Percentiles rank a stretch among this genome's conserved stretches.
Evolutionary conservation across 805 yeast species (phyloP).

Genomic region (Candida xiaguanensis): DNA sequence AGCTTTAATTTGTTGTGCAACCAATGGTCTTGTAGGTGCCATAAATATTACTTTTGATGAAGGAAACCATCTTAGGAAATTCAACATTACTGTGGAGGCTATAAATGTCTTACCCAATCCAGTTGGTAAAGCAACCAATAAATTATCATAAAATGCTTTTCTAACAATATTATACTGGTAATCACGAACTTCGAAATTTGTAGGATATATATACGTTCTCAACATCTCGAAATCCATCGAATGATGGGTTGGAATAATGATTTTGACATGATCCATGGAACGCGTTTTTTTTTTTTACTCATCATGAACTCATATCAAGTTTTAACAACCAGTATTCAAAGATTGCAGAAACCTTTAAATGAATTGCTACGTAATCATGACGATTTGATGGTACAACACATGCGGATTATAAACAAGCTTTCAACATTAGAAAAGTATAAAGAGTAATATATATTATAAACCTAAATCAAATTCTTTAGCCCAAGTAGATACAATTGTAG

Average conservation of each 20-base stretch:
- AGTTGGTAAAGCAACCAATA: conserved; percentile 90
- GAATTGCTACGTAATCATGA: conserved; percentile 26
- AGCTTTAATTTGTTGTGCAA: conserved; percentile 93
- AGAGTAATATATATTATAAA: neutral
- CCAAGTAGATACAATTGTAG: conserved; percentile 86
- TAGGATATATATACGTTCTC: conserved; percentile 69
- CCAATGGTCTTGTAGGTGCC: conserved; percentile 97
- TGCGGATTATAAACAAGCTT: conserved; percentile 22
- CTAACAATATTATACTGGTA: conserved; percentile 82
- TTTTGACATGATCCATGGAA: neutral
- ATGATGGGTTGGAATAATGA: conserved; percentile 22
- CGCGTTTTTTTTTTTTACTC: neutral
- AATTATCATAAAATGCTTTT: conserved; percentile 66
- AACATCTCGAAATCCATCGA: conserved; percentile 18
- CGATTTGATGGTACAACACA: conserved; percentile 25
- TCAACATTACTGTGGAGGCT: conserved; percentile 90
- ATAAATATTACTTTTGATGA: conserved; percentile 79
- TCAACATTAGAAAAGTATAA: conserved; percentile 3
- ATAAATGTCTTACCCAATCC: conserved; percentile 97
- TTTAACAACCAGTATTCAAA: conserved; percentile 19
- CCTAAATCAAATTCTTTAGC: conserved; percentile 92
- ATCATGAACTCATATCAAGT: conserved; percentile 21
- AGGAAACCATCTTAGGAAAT: conserved; percentile 82
- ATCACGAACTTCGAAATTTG: conserved; percentile 78
- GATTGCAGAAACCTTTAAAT: conserved; percentile 23